These are phyloP conservation scores for Pythium insidiosum DNA, from an alignment of 352 stramenopile genomes.

Conservation along the genomic window DNA sequence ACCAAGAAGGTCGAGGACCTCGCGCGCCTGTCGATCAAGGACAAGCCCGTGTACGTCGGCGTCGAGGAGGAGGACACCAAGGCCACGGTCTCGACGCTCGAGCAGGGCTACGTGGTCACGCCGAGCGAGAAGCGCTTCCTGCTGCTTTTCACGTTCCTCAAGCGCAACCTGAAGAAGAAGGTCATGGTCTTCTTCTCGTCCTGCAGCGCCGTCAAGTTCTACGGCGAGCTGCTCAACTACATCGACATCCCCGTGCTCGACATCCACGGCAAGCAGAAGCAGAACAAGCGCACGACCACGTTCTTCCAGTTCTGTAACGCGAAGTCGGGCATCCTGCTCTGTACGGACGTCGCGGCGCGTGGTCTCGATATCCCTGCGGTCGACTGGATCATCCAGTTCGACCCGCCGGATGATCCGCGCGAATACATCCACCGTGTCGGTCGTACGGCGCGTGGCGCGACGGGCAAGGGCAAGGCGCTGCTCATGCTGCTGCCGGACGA, in stretches of 20 bases:
- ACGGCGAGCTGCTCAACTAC: slow-evolving; percentile 99
- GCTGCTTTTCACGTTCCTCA: slow-evolving; percentile 98
- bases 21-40: slow-evolving; percentile 88
- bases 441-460: slow-evolving; percentile 82
- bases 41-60: slow-evolving; percentile 96
- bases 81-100: slow-evolving; percentile 91
- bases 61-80: slow-evolving; percentile 89
- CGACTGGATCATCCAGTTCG: slow-evolving; percentile 99
- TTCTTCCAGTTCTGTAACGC: slow-evolving; percentile 99
- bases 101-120: slow-evolving; percentile 98
- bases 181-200: slow-evolving; percentile 95
- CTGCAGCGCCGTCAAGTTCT: slow-evolving; percentile 97
- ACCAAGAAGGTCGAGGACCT: slow-evolving; percentile 98
- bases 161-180: slow-evolving; percentile 99
- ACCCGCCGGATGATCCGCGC: slow-evolving; percentile 96
- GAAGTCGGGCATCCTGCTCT: slow-evolving; percentile 95
- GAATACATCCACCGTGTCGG: slow-evolving; percentile 97
- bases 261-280: slow-evolving; percentile 99
- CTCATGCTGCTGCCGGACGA: slow-evolving; percentile 98
- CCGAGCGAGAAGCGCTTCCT: slow-evolving; percentile 97
- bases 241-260: slow-evolving; percentile 98
- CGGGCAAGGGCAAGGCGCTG: slow-evolving; percentile 90
- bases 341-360: slow-evolving; percentile 97
- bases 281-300: slow-evolving; percentile 98
- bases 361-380: slow-evolving; percentile 96